phyloP scores from a whole-genome alignment of 129 eudicot species.

The sunflower (Helianthus annuus) region DNA sequence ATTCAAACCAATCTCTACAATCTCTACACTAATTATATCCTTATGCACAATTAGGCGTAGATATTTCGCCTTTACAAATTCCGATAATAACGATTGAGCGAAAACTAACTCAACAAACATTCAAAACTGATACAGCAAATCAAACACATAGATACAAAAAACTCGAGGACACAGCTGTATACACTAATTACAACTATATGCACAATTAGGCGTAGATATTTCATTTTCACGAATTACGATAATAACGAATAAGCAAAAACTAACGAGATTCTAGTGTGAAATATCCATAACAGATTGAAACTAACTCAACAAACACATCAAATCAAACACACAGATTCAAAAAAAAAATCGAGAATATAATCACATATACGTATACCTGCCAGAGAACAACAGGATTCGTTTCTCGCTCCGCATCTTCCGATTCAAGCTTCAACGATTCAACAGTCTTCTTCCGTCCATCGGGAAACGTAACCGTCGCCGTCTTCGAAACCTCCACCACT shows the following conservation, averaged over 20 bases:
- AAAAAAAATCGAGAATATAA: constrained; percentile 1
- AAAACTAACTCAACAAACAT: no score
- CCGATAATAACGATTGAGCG: no score
- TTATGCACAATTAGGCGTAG: no score
- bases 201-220: constrained; percentile 4
- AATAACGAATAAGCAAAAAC: constrained; percentile 1
- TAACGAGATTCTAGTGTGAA: constrained; percentile 16
- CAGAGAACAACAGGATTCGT: constrained; percentile 71
- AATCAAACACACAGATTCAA: constrained; percentile 8
- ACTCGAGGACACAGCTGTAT: no score
- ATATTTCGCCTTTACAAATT: no score
- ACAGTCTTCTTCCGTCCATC: constrained; percentile 23
- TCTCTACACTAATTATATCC: background rate
- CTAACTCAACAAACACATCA: background rate
- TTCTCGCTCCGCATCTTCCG: constrained; percentile 46
- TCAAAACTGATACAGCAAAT: no score
- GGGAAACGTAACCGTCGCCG: constrained; percentile 46
- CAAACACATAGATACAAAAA: no score
- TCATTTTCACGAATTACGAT: constrained; percentile 7
- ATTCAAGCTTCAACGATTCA: constrained; percentile 54
- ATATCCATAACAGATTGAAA: background rate
- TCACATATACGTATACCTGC: constrained; percentile 53
- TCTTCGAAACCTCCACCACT: constrained; percentile 31
- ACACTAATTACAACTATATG: background rate
- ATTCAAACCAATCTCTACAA: background rate